phyloP scores from a whole-genome alignment of 225 moss, liverwort and hornwort genomes.

The Physcomitrellopsis africana region DNA sequence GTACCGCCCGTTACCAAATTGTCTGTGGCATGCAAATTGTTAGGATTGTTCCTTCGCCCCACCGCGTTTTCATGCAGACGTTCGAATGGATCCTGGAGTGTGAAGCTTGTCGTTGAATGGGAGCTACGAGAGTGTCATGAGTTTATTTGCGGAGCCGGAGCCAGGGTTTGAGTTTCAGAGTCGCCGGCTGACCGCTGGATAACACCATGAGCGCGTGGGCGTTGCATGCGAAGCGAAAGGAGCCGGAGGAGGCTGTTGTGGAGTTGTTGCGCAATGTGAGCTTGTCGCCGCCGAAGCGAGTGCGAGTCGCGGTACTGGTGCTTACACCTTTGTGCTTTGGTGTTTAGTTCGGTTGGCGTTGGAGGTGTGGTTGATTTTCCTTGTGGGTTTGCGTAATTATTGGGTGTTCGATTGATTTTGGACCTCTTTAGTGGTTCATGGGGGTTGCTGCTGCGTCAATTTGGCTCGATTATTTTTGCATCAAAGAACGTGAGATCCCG shows the following conservation, averaged over 20 bases:
- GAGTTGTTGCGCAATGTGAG: conserved; percentile 65
- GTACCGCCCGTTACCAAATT: not conserved
- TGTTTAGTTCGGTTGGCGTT: not conserved
- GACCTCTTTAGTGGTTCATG: not conserved
- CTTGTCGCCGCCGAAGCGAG: conserved; percentile 55
- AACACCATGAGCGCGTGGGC: conserved; percentile 50
- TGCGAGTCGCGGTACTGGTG: conserved; percentile 36
- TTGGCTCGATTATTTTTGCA: conserved; percentile 2
- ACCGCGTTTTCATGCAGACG: no score
- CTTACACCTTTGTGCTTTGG: not conserved
- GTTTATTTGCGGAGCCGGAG: not conserved
- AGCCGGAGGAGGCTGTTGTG: conserved; percentile 54
- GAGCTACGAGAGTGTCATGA: conserved; percentile 21
- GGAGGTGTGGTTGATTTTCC: not conserved
- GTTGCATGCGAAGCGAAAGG: conserved; percentile 58
- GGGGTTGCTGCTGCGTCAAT: conserved; percentile 4
- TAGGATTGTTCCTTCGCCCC: not conserved
- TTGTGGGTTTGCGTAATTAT: not conserved
- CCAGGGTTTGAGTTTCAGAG: conserved; percentile 26
- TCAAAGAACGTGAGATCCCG: conserved; percentile 17
- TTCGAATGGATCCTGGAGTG: no score
- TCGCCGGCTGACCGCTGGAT: not conserved
- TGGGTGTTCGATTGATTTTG: not conserved
- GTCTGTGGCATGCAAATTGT: not conserved
- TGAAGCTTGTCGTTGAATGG: not conserved